These are phyloP conservation scores for Panicum hallii DNA, from an alignment of 202 grass and related monocot genomes.

Conservation along the genomic window DNA sequence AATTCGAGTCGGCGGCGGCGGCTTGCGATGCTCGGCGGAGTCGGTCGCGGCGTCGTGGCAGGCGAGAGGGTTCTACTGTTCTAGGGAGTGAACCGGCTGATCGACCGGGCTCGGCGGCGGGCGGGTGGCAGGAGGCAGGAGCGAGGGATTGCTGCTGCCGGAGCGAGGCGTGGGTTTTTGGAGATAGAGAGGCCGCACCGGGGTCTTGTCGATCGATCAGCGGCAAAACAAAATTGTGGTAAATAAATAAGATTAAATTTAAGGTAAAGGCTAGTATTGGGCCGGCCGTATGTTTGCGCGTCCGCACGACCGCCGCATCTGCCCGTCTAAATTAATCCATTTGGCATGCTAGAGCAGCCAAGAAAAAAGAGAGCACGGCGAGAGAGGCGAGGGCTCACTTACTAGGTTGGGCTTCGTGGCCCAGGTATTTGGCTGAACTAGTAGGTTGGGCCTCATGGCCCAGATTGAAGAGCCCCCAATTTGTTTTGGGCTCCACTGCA, in stretches of 20 bases:
- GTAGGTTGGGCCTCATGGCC: neutral
- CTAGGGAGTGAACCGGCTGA: neutral
- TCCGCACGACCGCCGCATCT: no score
- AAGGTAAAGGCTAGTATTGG: no score
- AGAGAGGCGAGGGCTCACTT: no score
- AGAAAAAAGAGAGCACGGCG: neutral
- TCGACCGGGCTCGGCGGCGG: neutral
- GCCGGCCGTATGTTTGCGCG: no score
- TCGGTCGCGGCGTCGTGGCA: no score
- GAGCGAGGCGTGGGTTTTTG: neutral
- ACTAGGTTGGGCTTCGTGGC: neutral
- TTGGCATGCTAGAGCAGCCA: neutral
- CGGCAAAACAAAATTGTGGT: neutral
- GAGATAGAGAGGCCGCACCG: no score
- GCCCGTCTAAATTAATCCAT: neutral
- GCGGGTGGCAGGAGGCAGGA: neutral
- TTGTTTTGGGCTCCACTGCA: no score
- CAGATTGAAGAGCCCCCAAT: no score
- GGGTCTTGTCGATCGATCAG: neutral
- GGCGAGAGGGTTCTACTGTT: neutral
- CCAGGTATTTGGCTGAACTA: no score
- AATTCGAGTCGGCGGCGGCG: neutral
- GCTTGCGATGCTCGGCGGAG: neutral
- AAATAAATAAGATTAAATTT: no score
- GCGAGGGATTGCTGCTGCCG: neutral